Evolutionary conservation across 2,329 filamentous ascomycete genomes (phyloP).

Genomic region (Verticillium albo-atrum): DNA sequence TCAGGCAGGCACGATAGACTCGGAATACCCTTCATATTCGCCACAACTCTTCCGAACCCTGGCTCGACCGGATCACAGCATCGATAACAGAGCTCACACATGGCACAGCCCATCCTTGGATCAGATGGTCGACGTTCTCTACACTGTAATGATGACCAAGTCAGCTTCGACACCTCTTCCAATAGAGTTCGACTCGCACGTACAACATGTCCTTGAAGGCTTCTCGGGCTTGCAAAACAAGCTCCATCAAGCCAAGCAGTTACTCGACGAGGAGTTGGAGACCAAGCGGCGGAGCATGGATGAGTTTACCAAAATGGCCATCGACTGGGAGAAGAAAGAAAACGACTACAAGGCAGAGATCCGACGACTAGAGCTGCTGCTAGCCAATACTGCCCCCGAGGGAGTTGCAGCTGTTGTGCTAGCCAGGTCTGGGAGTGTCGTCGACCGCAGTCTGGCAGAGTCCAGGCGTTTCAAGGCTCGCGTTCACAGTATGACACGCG

Average conservation of each 20-base stretch:
- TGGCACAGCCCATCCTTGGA: slow-evolving; percentile 37
- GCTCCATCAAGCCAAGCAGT: slow-evolving; percentile 11
- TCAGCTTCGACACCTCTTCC: slow-evolving; percentile 29
- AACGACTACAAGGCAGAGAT: slow-evolving; percentile 31
- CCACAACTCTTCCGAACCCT: not conserved
- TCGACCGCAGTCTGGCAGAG: slow-evolving; percentile 28
- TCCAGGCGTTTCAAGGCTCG: slow-evolving; percentile 23
- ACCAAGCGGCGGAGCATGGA: slow-evolving; percentile 17
- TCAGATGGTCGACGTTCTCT: slow-evolving; percentile 40
- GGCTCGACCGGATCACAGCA: no score
- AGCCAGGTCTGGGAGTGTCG: slow-evolving; percentile 35
- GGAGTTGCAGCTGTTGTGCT: slow-evolving; percentile 40
- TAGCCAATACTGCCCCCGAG: slow-evolving; percentile 27
- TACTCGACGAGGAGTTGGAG: slow-evolving; percentile 6
- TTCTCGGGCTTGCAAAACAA: slow-evolving; percentile 21
- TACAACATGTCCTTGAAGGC: slow-evolving; percentile 32
- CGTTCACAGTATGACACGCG: slow-evolving; percentile 19
- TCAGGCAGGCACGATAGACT: not conserved
- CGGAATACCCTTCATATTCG: not conserved
- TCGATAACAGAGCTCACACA: slow-evolving; percentile 12
- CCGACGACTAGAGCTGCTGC: slow-evolving; percentile 30
- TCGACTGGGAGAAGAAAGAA: slow-evolving; percentile 34
- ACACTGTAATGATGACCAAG: slow-evolving; percentile 34
- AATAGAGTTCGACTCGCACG: slow-evolving; percentile 34
- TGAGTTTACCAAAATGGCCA: slow-evolving; percentile 29